phyloP scores from a whole-genome alignment of 352 stramenopile genomes.

The Phytopythium boreale region DNA sequence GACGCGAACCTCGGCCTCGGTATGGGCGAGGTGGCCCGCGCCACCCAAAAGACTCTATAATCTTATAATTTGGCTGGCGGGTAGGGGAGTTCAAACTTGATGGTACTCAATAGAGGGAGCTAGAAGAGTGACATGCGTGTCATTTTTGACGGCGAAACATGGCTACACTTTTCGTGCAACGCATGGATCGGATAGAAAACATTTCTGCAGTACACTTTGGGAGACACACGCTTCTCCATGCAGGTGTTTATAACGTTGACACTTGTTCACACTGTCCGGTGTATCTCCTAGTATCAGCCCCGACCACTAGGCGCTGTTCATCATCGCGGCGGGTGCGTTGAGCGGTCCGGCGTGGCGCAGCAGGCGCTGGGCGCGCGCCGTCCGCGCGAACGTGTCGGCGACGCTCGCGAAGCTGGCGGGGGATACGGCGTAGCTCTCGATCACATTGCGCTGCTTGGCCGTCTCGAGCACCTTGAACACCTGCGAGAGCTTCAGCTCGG shows the following conservation, averaged over 20 bases:
- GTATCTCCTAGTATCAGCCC: no score
- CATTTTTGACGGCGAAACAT: not conserved
- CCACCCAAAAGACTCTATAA: not conserved
- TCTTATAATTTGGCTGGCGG: not conserved
- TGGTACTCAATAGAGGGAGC: not conserved
- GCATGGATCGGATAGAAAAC: no score
- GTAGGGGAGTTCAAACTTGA: not conserved
- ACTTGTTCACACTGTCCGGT: no score
- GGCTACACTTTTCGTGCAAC: conserved; percentile 12
- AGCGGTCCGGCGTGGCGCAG: conserved; percentile 6
- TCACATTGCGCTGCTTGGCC: not conserved
- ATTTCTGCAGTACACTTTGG: no score
- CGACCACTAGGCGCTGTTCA: not conserved
- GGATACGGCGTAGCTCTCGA: conserved; percentile 11
- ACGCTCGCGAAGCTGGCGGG: conserved; percentile 16
- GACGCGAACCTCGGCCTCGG: not conserved
- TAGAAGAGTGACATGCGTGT: not conserved
- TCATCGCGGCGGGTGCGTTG: not conserved
- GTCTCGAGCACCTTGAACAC: conserved; percentile 25
- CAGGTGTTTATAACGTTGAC: no score
- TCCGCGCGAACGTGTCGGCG: conserved; percentile 12
- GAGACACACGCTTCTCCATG: no score
- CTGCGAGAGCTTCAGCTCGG: conserved; percentile 19
- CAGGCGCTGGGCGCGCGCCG: conserved; percentile 5
- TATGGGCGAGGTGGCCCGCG: not conserved